A percentile compares a stretch with the other conserved stretches of the same genome.
These are phyloP conservation scores for Aspergillus quadricinctus DNA, from an alignment of 2,329 filamentous ascomycete genomes.

Conservation along the genomic window DNA sequence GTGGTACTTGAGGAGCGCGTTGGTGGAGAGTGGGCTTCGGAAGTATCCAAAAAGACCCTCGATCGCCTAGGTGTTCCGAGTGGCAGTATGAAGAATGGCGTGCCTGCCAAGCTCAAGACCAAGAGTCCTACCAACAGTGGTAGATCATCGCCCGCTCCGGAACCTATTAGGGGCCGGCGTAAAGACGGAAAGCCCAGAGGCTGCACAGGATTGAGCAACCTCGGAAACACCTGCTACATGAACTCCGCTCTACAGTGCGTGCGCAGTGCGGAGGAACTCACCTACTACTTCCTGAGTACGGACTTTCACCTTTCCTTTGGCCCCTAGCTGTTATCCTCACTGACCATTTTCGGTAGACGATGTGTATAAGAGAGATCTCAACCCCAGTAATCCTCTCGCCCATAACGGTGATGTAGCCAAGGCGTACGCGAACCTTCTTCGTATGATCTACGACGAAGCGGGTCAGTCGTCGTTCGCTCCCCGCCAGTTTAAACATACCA, in stretches of 20 bases:
- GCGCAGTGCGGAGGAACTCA: slow-evolving; percentile 86
- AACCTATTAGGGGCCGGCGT: slow-evolving; percentile 64
- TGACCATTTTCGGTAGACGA: slow-evolving; percentile 41
- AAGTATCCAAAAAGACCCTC: slow-evolving; percentile 40
- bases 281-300: slow-evolving; percentile 74
- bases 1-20: slow-evolving; percentile 81
- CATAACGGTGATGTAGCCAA: slow-evolving; percentile 84
- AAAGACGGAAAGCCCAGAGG: slow-evolving; percentile 68
- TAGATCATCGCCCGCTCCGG: slow-evolving; percentile 64
- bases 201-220: slow-evolving; percentile 77
- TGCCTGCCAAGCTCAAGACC: slow-evolving; percentile 33
- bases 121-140: slow-evolving; percentile 51
- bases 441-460: slow-evolving; percentile 70
- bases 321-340: background rate
- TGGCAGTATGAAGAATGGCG: slow-evolving; percentile 29
- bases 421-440: slow-evolving; percentile 71
- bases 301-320: slow-evolving; percentile 5
- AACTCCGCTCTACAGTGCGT: slow-evolving; percentile 96
- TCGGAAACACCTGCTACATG: slow-evolving; percentile 99
- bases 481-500: slow-evolving; percentile 72
- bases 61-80: slow-evolving; percentile 49
- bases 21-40: slow-evolving; percentile 55
- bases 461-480: slow-evolving; percentile 68
- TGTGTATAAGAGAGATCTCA: slow-evolving; percentile 74
- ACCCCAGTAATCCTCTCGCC: slow-evolving; percentile 77